Base-by-base conservation (phyloP, 192 early-diverging fungal genomes). In the Gryganskiella cystojenkinii region DNA sequence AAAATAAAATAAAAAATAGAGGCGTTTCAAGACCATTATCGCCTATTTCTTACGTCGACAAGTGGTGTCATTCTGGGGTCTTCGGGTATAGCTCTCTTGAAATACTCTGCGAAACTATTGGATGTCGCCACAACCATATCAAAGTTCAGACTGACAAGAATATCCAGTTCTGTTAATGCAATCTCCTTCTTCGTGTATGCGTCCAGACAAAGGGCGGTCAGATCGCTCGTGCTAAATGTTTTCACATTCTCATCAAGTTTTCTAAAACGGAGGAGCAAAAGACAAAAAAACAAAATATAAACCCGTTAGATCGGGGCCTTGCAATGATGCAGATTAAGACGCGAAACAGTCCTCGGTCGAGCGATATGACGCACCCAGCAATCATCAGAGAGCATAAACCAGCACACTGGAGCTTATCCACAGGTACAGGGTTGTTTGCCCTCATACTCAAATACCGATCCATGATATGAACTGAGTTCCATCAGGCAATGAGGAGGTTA, bases 371-470 rank as follows among this genome's bases (percentile, higher is more conserved):
- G 42, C 63, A 78, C 74, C 66, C 67, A 37, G 74, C 74, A 46
- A 68, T 78, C 74, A 69, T 78, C 3, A 64, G 20, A 20, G 74
- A 46, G 33, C 74, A 78, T 28, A 69, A 43, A 22, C 72, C 72
- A 24, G 67, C 40, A 25, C 62, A 67, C 34, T 76, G 72, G 0
- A 76, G 53, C 15, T 58, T 33, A 7, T 47, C 53, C 15, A 60
- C 20, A 31, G 40, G 45, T 6, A 61, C 30, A 17, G 31, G 34
- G 10, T 51, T 55, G 5, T 31, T 37, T 5, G 19, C 40, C 24
- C 27, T 15, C 15, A 34, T 24, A 9, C 34, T 54, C 4, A 78
- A 46, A 33, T 62, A 78, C 7, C 74, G 74, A 53, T 78, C 74
- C 54, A 78, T 15, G 17, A 78, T 57, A 33, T 68, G 52, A 1